These are phyloP conservation scores for Leptographium galeiforme DNA, from an alignment of 2,329 filamentous ascomycete genomes.

Conservation along the genomic window DNA sequence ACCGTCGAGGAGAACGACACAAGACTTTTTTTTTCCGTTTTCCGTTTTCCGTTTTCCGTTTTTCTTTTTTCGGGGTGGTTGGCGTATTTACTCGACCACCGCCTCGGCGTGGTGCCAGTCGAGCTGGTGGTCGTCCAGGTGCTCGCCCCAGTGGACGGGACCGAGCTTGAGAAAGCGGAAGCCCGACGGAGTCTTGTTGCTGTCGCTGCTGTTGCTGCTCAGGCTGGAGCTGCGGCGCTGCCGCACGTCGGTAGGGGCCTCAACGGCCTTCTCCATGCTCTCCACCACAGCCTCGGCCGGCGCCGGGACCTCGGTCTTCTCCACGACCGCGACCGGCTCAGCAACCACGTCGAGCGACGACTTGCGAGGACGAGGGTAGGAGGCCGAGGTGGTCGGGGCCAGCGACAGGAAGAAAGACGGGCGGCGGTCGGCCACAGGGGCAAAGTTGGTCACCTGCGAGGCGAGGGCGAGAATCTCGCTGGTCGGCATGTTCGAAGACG, in stretches of 20 bases:
- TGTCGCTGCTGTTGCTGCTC: slow-evolving; percentile 30
- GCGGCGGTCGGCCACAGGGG: slow-evolving; percentile 9
- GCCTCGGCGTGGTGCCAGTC: slow-evolving; percentile 36
- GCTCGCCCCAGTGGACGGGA: slow-evolving; percentile 51
- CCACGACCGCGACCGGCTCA: slow-evolving; percentile 9
- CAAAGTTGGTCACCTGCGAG: slow-evolving; percentile 13
- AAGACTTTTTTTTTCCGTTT: too few species aligned
- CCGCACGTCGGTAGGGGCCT: slow-evolving; percentile 8
- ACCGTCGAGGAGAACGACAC: too few species aligned
- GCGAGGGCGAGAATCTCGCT: slow-evolving; percentile 13
- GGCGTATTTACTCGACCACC: slow-evolving; percentile 20
- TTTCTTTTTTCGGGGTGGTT: not conserved
- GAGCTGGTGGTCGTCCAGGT: slow-evolving; percentile 39
- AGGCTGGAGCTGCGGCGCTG: slow-evolving; percentile 40
- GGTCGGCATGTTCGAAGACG: slow-evolving; percentile 6
- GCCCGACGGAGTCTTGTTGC: slow-evolving; percentile 18
- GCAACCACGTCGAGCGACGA: not conserved
- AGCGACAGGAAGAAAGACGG: slow-evolving; percentile 38
- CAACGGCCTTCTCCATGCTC: not conserved
- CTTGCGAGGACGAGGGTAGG: slow-evolving; percentile 32
- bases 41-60: not conserved
- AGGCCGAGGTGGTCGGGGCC: slow-evolving; percentile 43
- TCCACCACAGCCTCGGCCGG: slow-evolving; percentile 7
- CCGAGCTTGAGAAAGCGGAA: slow-evolving; percentile 49
- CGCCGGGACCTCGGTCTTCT: slow-evolving; percentile 13